Base-by-base conservation (phyloP, 139 green algal genomes). In the Asterochloris erici region DNA sequence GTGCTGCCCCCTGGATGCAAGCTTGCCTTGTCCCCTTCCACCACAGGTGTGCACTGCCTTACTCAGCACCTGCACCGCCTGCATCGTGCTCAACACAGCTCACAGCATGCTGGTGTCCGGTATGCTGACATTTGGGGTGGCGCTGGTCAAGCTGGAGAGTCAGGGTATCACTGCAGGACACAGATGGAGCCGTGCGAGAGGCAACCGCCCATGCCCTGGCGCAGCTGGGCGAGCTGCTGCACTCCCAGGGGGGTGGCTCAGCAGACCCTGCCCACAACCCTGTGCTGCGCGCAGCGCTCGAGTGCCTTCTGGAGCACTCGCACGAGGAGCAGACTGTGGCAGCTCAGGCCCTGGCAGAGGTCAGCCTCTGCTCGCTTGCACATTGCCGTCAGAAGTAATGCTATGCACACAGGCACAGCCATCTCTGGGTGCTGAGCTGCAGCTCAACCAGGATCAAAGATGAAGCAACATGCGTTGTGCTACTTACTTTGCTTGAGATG, bases 141-240 rank as follows among this genome's bases (percentile, higher is more conserved):
- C 38, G 6, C 38, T 54, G 38, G 38, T 54, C 38, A 2, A 54
- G 38, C 38, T 54, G 38, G 6, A 54, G 38, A 54, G 38, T 54
- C 4, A 54, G 38, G 38, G 38, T 6, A 54, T 54, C 27, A 63
- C 9, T 61, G 63, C 26, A 81, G 77, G 77, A 81, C 21, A 63
- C 77, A 19, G 77, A 81, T 64, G 73, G 14, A 27, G 73, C 24
- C 11, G 77, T 81, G 10, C 63, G 77, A 19, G 77, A 81, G 77
- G 47, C 63, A 73, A 64, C 77, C 27, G 77, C 26, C n/a, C 28
- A 81, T 81, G 62, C 63, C 63, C 28, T 81, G 12, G 77, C 62
- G 27, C 63, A 63, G 17, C 26, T 81, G 61, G 63, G 61, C 38
- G 63, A 73, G 19, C 63, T 74, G 12, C 15, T 66, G 10, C 61